A percentile compares a stretch with the other conserved stretches of the same genome.
Conservation (phyloP, 306 rosid species). For the Rubus idaeus region DNA sequence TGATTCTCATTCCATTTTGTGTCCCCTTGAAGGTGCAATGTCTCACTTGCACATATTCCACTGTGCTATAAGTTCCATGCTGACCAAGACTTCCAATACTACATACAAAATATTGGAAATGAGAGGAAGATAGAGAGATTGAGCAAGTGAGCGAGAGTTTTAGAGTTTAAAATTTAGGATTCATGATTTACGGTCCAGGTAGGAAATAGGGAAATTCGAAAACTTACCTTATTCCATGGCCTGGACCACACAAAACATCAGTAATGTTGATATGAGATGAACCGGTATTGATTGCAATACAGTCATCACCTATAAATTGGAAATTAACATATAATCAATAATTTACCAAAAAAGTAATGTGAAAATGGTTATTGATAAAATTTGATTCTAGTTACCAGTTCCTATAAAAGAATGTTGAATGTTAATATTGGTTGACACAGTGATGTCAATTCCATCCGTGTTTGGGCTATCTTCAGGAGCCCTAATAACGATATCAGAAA, state of each 20-base stretch:
- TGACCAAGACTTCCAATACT: conserved; percentile 58
- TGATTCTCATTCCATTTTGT: conserved; percentile 57
- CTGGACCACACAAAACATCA: conserved; percentile 50
- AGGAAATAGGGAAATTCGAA: background rate
- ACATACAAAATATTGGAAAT: background rate
- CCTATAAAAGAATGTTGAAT: conserved; percentile 20
- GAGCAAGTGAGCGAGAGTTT: background rate
- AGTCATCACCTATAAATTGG: conserved; percentile 50
- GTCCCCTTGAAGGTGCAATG: conserved; percentile 40
- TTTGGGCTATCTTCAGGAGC: conserved; percentile 57
- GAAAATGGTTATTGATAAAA: background rate
- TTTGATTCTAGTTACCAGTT: conserved; percentile 34
- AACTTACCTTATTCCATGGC: conserved; percentile 54
- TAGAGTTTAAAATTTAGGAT: background rate
- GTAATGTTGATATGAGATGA: conserved; percentile 36
- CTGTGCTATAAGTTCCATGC: conserved; percentile 18
- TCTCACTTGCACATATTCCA: conserved; percentile 44
- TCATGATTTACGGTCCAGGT: background rate
- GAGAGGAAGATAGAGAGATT: background rate
- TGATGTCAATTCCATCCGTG: conserved; percentile 54
- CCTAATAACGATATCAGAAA: conserved; percentile 23
- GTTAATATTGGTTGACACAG: conserved; percentile 18
- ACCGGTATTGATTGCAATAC: conserved; percentile 46
- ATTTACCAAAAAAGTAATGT: background rate
- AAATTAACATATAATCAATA: background rate